phyloP scores from a whole-genome alignment of 2,329 filamentous ascomycete species.

The Monosporascus sp. region DNA sequence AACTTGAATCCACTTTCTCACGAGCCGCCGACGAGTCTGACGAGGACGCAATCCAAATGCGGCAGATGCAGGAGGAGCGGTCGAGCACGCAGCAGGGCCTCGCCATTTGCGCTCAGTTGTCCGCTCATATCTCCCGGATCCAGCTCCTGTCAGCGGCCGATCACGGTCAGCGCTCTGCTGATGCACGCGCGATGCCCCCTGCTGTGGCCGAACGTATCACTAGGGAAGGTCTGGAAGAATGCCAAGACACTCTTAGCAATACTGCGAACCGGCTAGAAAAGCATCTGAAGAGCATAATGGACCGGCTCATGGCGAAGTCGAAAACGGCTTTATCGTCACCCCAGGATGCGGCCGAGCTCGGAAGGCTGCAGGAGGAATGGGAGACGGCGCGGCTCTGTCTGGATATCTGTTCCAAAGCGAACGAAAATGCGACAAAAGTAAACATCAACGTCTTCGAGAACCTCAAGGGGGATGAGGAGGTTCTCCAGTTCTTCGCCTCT shows the following conservation, averaged over 20 bases:
- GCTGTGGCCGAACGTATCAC: constrained; percentile 24
- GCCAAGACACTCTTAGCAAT: constrained; percentile 26
- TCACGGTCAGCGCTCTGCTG: neutral
- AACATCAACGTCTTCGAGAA: neutral
- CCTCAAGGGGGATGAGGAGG: neutral
- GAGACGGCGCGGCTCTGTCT: constrained; percentile 15
- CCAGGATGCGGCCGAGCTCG: constrained; percentile 26
- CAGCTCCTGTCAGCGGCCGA: constrained; percentile 7
- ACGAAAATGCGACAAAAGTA: neutral
- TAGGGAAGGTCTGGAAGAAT: constrained; percentile 29
- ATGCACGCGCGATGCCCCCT: no score
- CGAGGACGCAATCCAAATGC: constrained; percentile 22
- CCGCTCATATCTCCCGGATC: constrained; percentile 24
- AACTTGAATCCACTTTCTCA: constrained; percentile 18
- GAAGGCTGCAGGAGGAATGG: constrained; percentile 31
- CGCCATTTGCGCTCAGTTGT: constrained; percentile 27
- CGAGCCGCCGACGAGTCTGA: constrained; percentile 9
- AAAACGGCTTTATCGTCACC: constrained; percentile 18
- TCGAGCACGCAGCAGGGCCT: constrained; percentile 30
- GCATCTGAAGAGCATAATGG: no score
- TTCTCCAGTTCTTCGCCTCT: no score
- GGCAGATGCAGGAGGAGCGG: constrained; percentile 27
- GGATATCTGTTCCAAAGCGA: neutral
- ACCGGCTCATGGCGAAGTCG: constrained; percentile 27
- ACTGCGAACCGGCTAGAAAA: constrained; percentile 8